These are phyloP conservation scores for Trebouxia sp. DNA, from an alignment of 139 green algal species.

Conservation along the genomic window DNA sequence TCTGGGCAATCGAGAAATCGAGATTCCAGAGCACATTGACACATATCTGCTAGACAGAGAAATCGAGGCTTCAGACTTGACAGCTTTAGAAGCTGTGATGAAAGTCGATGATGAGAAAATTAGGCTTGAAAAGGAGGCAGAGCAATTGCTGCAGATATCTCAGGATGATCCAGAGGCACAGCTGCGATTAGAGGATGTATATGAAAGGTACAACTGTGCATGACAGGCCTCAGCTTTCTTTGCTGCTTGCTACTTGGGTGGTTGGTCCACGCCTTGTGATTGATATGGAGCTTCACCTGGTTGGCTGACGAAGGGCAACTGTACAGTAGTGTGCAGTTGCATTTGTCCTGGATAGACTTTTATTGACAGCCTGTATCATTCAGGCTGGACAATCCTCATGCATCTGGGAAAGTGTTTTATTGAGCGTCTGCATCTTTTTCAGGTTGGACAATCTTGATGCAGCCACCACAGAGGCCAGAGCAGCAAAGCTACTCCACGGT, in stretches of 20 bases:
- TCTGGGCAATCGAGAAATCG: slow-evolving; percentile 79
- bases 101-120: slow-evolving; percentile 76
- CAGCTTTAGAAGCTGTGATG: slow-evolving; percentile 71
- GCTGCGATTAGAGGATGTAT: slow-evolving; percentile 69
- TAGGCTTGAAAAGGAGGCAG: slow-evolving; percentile 75
- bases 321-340: no score
- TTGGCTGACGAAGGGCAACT: no score
- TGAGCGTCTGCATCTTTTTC: background rate
- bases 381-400: slow-evolving; percentile 82
- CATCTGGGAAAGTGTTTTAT: no score
- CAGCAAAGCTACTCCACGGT: slow-evolving; percentile 89
- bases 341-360: background rate
- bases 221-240: no score
- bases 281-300: slow-evolving; percentile 10
- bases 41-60: slow-evolving; percentile 91
- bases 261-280: no score
- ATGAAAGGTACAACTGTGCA: slow-evolving; percentile 48
- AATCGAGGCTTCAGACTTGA: slow-evolving; percentile 76
- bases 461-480: slow-evolving; percentile 78
- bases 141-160: slow-evolving; percentile 56
- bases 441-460: slow-evolving; percentile 83
- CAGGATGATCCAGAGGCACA: slow-evolving; percentile 78
- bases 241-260: no score
- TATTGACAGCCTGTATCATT: background rate
- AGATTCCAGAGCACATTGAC: slow-evolving; percentile 93